Base-by-base conservation (phyloP, 805 yeast genomes). In the Lachancea fermentati region DNA sequence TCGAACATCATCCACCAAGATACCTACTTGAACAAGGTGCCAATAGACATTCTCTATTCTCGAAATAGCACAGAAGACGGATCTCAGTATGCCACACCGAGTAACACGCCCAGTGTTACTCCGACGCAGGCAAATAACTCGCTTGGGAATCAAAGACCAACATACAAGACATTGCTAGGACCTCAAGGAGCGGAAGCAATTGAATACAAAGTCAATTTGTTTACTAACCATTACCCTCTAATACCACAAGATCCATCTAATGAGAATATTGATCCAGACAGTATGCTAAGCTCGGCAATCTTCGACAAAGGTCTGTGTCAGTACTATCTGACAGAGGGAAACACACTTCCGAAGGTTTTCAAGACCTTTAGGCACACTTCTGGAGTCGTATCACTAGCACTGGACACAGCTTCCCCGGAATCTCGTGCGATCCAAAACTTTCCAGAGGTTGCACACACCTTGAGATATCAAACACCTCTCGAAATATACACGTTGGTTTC, bases 401-500 rank as follows among this genome's bases (percentile, higher is more conserved):
- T 56, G 17, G 60, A 51, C 32, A 50, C 59, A 30, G 43, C 42
- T 15, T 48, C 55, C 2, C 53, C 57, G 12, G 57, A 54, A 16
- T 31, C 41, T 0, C 40, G 44, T 4, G 44, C 45, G 9, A 43
- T 52, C 3, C 45, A 36, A 18, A 48, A 50, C 26, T 59, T 60
- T 33, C 46, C 52, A 1, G 54, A 54, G 9, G 56, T 63, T 58
- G 51, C 54, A 11, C 67, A 62, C 46, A 57, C 66, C 2, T 39
- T 62, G 29, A 51, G 67, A 17, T 78, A 64, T 58, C 71, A 70
- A 42, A 85, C 82, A 47, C 86, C 93, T 0, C 79, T 78, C 52
- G 91, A 84, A 47, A 82, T 91, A 11, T 93, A 91, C 63, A 78
- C 82, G 15, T 71, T 76, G 37, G 85, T 91, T 12, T 70, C 65